Conservation (phyloP, 1,284 basidiomycete genomes). For the Fomitopsis palustris region DNA sequence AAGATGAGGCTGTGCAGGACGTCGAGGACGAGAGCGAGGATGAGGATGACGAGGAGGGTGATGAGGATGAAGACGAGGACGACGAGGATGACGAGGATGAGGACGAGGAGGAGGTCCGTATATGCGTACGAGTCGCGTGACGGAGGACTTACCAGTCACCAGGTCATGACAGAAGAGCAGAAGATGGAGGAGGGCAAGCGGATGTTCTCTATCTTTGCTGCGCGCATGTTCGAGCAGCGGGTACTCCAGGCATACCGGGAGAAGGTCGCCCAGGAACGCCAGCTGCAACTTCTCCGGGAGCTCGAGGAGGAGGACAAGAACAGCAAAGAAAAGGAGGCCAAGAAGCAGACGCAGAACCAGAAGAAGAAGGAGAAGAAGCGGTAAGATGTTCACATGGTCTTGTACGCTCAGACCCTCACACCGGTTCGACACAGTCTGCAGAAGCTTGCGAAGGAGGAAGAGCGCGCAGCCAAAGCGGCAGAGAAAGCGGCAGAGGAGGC, state of each 20-base stretch:
- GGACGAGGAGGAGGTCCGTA: constrained; percentile 30
- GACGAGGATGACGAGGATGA: constrained; percentile 35
- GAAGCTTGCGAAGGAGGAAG: constrained; percentile 91
- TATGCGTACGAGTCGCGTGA: constrained; percentile 2
- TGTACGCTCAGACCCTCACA: background rate
- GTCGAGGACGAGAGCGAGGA: constrained; percentile 49
- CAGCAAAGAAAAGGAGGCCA: constrained; percentile 76
- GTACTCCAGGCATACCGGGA: constrained; percentile 65
- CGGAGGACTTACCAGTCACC: constrained; percentile 6
- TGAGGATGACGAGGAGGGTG: constrained; percentile 33
- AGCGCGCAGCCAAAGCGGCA: constrained; percentile 74
- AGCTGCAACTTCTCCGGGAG: constrained; percentile 51
- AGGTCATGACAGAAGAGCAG: constrained; percentile 84
- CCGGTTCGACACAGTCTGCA: constrained; percentile 57
- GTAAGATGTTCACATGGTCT: constrained; percentile 38
- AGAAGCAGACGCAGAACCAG: constrained; percentile 95
- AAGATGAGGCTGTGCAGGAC: constrained; percentile 83
- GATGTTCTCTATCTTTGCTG: constrained; percentile 99
- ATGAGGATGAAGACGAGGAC: constrained; percentile 31
- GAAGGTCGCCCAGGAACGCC: constrained; percentile 45
- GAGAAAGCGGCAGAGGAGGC: constrained; percentile 82
- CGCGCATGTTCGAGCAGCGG: constrained; percentile 98
- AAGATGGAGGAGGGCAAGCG: constrained; percentile 98
- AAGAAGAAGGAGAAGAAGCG: constrained; percentile 99
- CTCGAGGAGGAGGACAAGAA: constrained; percentile 57